Conservation (phyloP, 2,329 filamentous ascomycete species). For the Colletotrichum ledebouriae region DNA sequence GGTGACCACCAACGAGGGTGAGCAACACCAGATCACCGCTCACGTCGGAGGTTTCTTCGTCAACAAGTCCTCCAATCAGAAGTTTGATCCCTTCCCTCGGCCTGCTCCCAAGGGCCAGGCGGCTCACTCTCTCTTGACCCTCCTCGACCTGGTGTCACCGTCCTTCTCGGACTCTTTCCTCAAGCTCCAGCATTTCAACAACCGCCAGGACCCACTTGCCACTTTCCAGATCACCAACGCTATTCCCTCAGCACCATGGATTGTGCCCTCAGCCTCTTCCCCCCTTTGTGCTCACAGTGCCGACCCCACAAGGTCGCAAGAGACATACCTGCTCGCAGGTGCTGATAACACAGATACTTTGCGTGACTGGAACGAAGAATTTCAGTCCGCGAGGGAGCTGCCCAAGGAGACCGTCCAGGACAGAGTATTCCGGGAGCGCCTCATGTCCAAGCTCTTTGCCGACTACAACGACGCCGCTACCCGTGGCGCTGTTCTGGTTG, state of each 20-base stretch:
- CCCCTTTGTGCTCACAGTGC: constrained; percentile 78
- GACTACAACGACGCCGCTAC: constrained; percentile 98
- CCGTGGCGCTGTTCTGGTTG: constrained; percentile 91
- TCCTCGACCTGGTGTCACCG: constrained; percentile 84
- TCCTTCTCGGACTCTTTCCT: constrained; percentile 84
- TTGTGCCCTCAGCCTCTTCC: constrained; percentile 79
- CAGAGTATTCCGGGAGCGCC: constrained; percentile 92
- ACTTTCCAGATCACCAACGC: constrained; percentile 97
- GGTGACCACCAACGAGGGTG: constrained; percentile 91
- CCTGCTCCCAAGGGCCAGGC: constrained; percentile 81
- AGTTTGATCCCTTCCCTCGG: constrained; percentile 91
- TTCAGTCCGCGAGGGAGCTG: constrained; percentile 95
- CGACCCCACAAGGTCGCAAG: constrained; percentile 91
- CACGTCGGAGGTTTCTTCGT: constrained; percentile 97
- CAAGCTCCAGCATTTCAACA: constrained; percentile 86
- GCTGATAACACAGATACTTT: constrained; percentile 95
- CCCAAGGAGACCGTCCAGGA: constrained; percentile 95
- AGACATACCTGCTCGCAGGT: constrained; percentile 90
- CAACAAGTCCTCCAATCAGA: constrained; percentile 94
- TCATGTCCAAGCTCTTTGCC: constrained; percentile 95
- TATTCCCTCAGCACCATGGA: constrained; percentile 92
- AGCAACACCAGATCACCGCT: constrained; percentile 93
- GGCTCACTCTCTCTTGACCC: constrained; percentile 86
- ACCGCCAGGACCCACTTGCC: constrained; percentile 86
- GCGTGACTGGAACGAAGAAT: constrained; percentile 99